Evolutionary conservation across 2,329 filamentous ascomycete species (phyloP).

Genomic region (Helotiales sp.): DNA sequence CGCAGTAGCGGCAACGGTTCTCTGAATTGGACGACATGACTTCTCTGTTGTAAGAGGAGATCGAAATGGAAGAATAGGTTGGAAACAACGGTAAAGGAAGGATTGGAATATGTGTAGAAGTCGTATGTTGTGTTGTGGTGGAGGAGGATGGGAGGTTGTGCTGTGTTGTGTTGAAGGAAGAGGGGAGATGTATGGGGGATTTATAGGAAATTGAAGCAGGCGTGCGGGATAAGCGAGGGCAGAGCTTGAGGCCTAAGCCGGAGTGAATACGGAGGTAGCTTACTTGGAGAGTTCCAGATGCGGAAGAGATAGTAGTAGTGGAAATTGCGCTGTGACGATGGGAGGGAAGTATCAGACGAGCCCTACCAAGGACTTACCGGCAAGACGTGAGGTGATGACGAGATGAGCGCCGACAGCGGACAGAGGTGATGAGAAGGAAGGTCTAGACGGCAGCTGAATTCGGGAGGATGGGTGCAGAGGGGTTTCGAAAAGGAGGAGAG

Average conservation of each 20-base stretch:
- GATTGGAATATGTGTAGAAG: not conserved
- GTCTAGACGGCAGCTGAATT: not conserved
- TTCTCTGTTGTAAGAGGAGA: not conserved
- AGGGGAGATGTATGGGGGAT: not conserved
- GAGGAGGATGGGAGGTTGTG: not conserved
- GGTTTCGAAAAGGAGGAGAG: no score
- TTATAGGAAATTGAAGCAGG: not conserved
- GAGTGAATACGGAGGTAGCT: not conserved
- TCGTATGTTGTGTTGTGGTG: not conserved
- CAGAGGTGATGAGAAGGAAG: not conserved
- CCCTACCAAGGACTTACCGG: not conserved
- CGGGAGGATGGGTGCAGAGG: not conserved
- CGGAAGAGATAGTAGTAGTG: not conserved
- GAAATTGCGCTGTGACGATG: not conserved
- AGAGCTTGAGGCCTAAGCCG: no score
- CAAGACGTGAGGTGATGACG: not conserved
- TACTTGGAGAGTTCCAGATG: not conserved
- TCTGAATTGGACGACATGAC: not conserved
- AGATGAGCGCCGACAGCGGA: not conserved
- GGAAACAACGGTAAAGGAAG: not conserved
- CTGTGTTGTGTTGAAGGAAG: not conserved
- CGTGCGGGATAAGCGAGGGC: not conserved
- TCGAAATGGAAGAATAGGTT: not conserved
- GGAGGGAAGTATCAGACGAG: not conserved
- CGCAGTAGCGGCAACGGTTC: not conserved